Evolutionary conservation across 495 filamentous ascomycete species (phyloP).

Genomic region (Neurospora pannonica): DNA sequence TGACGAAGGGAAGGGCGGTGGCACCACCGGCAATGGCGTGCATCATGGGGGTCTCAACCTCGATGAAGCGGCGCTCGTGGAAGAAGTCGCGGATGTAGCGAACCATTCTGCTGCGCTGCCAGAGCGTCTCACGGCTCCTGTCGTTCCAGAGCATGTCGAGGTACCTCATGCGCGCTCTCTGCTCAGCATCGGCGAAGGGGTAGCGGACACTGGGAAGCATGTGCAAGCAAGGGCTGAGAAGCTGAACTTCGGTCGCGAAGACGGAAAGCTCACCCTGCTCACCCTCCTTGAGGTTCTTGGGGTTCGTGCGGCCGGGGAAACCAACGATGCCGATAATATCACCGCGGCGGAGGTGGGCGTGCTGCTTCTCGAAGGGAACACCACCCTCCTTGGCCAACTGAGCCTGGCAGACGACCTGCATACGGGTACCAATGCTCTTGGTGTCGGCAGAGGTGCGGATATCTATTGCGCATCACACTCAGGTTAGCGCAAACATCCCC

Average conservation of each 20-base stretch:
- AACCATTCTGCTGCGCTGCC: slow-evolving; percentile 76
- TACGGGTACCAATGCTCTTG: slow-evolving; percentile 51
- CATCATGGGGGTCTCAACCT: slow-evolving; percentile 98
- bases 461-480: slow-evolving; percentile 34
- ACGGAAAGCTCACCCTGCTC: slow-evolving; percentile 85
- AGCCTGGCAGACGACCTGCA: slow-evolving; percentile 87
- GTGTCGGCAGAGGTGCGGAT: slow-evolving; percentile 50
- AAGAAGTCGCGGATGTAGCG: slow-evolving; percentile 80
- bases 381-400: slow-evolving; percentile 52
- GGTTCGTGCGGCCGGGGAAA: slow-evolving; percentile 79
- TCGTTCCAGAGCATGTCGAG: slow-evolving; percentile 97
- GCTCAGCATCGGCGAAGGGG: slow-evolving; percentile 91
- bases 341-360: slow-evolving; percentile 80
- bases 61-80: slow-evolving; percentile 73
- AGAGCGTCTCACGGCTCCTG: slow-evolving; percentile 65
- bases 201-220: slow-evolving; percentile 87
- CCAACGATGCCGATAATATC: slow-evolving; percentile 86
- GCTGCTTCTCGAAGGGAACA: slow-evolving; percentile 71
- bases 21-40: slow-evolving; percentile 91
- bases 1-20: slow-evolving; percentile 90
- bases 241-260: slow-evolving; percentile 75
- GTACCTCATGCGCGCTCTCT: slow-evolving; percentile 81
- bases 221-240: slow-evolving; percentile 87
- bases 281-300: slow-evolving; percentile 62
- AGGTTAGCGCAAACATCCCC: neutral